Evolutionary conservation across 495 filamentous ascomycete species (phyloP), one percentile per base, ranked within the genome.

Genomic region (Aspergillus bertholletiae): DNA sequence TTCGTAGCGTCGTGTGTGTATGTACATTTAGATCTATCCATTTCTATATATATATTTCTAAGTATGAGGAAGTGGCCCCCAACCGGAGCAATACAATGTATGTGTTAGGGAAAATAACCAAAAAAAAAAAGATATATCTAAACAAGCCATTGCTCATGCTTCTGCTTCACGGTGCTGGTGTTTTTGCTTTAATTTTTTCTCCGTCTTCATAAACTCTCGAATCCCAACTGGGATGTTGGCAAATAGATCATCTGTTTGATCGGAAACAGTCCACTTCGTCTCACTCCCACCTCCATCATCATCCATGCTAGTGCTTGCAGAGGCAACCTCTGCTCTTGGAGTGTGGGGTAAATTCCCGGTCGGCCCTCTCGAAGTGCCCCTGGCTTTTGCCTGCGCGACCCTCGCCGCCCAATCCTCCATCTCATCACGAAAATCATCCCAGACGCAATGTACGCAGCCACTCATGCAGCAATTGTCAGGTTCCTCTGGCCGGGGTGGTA

Each of bases 391-490:
- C 63, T 83, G 76, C 41, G 74, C 68, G 13, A 78, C 75, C 51
- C 78, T 75, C 3, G 69, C 74, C 22, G 84, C 88, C 90, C 90
- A 96, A 41, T 88, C 87, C 65, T 97, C 92, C 72, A 96, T 76
- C 52, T 96, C 92, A 56, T 97, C 92, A 4, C 91, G 77, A 71
- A 86, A 96, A 40, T 80, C 76, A 67, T 97, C 93, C 93, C 93
- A 98, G 11, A 96, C 93, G 68, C 94, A 98, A 67, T 97, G 92
- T 26, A 96, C 92, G 67, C 94, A 98, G 24, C 94, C 94, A 61
- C 87, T 90, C 94, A 97, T 98, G 73, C 94, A 98, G 81, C 94
- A 98, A 70, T 97, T 96, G 68, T 97, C 94, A 13, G 94, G 94
- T 68, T 98, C 94, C 49, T 84, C 80, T 7, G 94, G 94, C 13